Evolutionary conservation across 129 eudicot species (phyloP).

Genomic region (Artemisia annua): DNA sequence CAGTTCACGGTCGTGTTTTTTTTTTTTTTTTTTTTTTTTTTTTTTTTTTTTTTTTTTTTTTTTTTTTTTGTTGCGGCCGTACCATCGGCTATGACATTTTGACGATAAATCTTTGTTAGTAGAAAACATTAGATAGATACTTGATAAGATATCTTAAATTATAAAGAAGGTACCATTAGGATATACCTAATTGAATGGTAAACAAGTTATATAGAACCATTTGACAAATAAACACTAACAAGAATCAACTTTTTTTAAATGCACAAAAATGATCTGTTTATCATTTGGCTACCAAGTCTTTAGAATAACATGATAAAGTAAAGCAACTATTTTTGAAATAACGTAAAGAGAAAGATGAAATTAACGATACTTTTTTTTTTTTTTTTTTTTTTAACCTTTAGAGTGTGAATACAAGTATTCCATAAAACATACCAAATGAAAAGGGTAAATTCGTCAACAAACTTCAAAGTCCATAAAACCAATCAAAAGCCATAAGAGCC

Average conservation of each 20-base stretch:
- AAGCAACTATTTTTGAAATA: background rate
- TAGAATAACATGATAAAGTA: background rate
- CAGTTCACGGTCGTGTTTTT: no score
- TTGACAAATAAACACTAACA: background rate
- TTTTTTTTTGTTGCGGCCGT: no score
- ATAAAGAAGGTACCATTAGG: background rate
- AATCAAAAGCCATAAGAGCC: slow-evolving; percentile 23
- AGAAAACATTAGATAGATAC: background rate
- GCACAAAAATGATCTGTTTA: background rate
- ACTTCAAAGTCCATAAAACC: slow-evolving; percentile 11
- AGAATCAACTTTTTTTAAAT: background rate
- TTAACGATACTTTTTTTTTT: background rate
- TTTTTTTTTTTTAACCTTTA: background rate
- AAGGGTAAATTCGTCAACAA: slow-evolving; percentile 37
- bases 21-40: no score
- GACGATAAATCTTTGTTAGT: no score
- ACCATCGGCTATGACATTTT: no score
- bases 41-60: no score
- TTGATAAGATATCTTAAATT: background rate
- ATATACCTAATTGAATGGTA: background rate
- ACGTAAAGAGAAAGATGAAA: background rate
- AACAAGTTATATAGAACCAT: background rate
- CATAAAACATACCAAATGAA: background rate
- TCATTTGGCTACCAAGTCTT: background rate
- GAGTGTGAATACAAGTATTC: background rate